Conservation (phyloP, 441 rosid species). For the Pelargonium cotyledonis region DNA sequence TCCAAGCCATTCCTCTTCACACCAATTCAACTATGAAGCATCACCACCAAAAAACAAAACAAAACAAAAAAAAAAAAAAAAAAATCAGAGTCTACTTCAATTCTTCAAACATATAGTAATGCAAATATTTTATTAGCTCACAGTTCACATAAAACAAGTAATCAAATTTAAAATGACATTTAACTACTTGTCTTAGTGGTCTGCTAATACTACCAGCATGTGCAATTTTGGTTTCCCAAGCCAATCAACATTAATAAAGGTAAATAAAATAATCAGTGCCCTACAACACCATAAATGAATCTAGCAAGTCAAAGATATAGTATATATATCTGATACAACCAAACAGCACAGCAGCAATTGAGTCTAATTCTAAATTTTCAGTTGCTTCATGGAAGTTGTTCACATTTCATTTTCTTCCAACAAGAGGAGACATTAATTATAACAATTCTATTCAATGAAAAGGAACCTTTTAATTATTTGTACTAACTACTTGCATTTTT, state of each 20-base stretch:
- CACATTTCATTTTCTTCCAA: constrained; percentile 1
- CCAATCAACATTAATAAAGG: neutral
- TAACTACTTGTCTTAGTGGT: neutral
- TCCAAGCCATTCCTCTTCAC: too few relatives aligned
- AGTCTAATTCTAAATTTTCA: neutral
- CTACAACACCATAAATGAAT: neutral
- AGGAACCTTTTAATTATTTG: neutral
- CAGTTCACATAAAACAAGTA: neutral
- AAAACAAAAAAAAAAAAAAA: constrained; percentile 7
- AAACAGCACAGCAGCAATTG: neutral
- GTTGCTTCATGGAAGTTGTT: constrained; percentile 25
- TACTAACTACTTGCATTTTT: neutral
- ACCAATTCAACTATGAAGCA: too few relatives aligned
- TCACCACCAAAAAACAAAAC: constrained; percentile 8
- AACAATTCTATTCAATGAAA: neutral
- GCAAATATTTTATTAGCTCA: neutral
- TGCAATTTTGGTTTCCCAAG: constrained; percentile 22
- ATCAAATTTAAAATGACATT: constrained; percentile 14
- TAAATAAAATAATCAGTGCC: constrained; percentile 9
- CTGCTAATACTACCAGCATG: constrained; percentile 17
- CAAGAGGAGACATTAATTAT: neutral
- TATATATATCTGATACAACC: neutral
- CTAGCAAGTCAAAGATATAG: constrained; percentile 15
- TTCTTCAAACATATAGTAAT: neutral
- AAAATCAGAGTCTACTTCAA: neutral